A percentile compares a stretch with the other conserved stretches of the same genome.
Evolutionary conservation across 768 basidiomycete species (phyloP).

Genomic region (Termitomyces sp.): DNA sequence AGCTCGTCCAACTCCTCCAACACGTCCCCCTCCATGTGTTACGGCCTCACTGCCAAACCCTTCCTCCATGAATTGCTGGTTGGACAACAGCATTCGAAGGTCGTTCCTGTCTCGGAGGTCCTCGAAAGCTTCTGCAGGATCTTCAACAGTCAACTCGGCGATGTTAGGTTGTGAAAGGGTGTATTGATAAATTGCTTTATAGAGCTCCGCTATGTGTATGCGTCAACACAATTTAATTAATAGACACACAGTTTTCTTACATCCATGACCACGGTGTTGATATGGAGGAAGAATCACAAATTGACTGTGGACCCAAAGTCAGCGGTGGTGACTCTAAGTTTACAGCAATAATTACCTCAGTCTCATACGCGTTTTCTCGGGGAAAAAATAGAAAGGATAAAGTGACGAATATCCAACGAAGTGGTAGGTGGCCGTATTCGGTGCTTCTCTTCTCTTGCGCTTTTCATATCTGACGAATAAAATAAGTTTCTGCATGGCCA

Average conservation of each 20-base stretch:
- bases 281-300: conserved; percentile 91
- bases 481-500: background rate
- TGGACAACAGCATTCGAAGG: conserved; percentile 65
- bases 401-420: conserved; percentile 93
- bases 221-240: background rate
- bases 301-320: conserved; percentile 52
- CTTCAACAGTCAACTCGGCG: conserved; percentile 94
- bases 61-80: conserved; percentile 65
- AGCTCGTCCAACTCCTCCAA: conserved; percentile 38
- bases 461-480: conserved; percentile 67
- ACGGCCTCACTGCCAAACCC: conserved; percentile 46
- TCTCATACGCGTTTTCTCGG: conserved; percentile 82
- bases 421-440: conserved; percentile 67
- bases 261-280: conserved; percentile 87
- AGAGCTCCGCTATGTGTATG: conserved; percentile 67
- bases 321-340: conserved; percentile 1
- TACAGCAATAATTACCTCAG: conserved; percentile 54
- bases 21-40: conserved; percentile 48
- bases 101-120: conserved; percentile 94
- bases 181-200: conserved; percentile 79
- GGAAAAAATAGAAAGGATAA: conserved; percentile 95
- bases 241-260: conserved; percentile 39
- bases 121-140: conserved; percentile 97
- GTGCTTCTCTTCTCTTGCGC: conserved; percentile 51
- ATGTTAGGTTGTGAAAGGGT: conserved; percentile 60